These are phyloP conservation scores for Phytophthora capsici DNA, from an alignment of 352 stramenopile genomes.

Conservation along the genomic window DNA sequence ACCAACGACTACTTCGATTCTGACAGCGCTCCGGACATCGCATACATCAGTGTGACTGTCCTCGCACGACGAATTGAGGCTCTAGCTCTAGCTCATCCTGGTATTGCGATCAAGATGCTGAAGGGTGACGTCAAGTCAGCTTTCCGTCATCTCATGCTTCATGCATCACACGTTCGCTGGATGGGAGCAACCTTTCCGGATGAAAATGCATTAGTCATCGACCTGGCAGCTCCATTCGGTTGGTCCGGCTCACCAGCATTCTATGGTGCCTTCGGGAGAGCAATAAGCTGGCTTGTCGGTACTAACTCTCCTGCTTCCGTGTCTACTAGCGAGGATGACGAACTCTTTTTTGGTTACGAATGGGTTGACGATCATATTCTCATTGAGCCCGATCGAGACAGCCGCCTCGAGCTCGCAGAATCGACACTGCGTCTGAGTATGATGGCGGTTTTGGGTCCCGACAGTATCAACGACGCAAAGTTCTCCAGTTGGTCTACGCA, in stretches of 20 bases:
- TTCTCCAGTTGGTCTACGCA: conserved; percentile 24
- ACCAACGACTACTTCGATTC: conserved; percentile 12
- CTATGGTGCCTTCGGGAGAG: conserved; percentile 19
- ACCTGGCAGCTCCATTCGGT: conserved; percentile 25
- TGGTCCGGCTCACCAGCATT: conserved; percentile 17
- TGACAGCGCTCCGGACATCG: conserved; percentile 1
- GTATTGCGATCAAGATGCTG: conserved; percentile 1
- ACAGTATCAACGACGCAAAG: conserved; percentile 40
- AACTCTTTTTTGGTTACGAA: conserved; percentile 30
- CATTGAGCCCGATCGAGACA: conserved; percentile 16
- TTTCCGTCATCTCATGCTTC: conserved; percentile 16
- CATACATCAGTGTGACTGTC: neutral
- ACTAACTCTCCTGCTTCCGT: conserved; percentile 25
- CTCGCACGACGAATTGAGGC: conserved; percentile 16
- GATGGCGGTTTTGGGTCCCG: conserved; percentile 21
- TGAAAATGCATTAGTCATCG: conserved; percentile 9
- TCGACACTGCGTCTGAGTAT: conserved; percentile 21
- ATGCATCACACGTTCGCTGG: conserved; percentile 9
- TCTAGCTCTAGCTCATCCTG: neutral
- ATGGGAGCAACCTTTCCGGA: conserved; percentile 23
- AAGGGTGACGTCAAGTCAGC: conserved; percentile 32
- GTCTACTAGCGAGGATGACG: neutral
- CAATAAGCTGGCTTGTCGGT: conserved; percentile 15
- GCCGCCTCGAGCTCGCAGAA: conserved; percentile 11
- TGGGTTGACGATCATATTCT: conserved; percentile 44